Conservation (phyloP, 2,329 filamentous ascomycete species). For the Penicillium sp. region DNA sequence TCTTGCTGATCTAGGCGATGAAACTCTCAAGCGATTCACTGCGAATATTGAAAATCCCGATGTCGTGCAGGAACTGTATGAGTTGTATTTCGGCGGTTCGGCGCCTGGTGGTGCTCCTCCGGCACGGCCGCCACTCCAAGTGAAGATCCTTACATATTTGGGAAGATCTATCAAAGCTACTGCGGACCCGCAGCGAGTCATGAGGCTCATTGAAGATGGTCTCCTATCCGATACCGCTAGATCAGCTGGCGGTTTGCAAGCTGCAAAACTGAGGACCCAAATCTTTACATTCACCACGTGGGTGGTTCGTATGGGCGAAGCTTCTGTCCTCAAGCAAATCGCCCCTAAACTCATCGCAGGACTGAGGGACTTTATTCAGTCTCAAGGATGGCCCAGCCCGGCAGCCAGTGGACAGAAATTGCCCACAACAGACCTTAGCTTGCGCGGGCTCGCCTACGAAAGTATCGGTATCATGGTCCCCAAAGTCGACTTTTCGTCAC, state of each 20-base stretch:
- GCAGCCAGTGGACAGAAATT: constrained; percentile 51
- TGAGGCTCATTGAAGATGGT: constrained; percentile 65
- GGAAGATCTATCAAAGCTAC: constrained; percentile 73
- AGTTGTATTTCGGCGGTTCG: constrained; percentile 65
- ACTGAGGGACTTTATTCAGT: constrained; percentile 68
- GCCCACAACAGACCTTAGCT: constrained; percentile 58
- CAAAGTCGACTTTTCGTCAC: constrained; percentile 40
- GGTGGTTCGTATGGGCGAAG: constrained; percentile 69
- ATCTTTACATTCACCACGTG: constrained; percentile 85
- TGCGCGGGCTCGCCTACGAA: constrained; percentile 82
- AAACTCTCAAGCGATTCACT: constrained; percentile 75
- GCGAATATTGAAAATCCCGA: constrained; percentile 63
- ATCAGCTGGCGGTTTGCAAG: constrained; percentile 63
- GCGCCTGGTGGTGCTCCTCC: constrained; percentile 42
- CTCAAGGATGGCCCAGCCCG: constrained; percentile 77
- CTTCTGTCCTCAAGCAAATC: constrained; percentile 59
- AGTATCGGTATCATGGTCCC: constrained; percentile 75
- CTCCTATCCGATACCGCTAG: constrained; percentile 48
- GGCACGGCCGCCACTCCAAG: constrained; percentile 66
- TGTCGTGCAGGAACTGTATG: constrained; percentile 64
- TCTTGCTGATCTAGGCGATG: constrained; percentile 79
- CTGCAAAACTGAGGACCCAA: constrained; percentile 72
- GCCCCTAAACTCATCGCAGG: constrained; percentile 65
- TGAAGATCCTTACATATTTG: constrained; percentile 70
- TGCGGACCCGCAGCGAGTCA: constrained; percentile 63